Evolutionary conservation across 2,329 filamentous ascomycete genomes (phyloP), one percentile per base, ranked within the genome.

Genomic region (Ophiostoma sp.): DNA sequence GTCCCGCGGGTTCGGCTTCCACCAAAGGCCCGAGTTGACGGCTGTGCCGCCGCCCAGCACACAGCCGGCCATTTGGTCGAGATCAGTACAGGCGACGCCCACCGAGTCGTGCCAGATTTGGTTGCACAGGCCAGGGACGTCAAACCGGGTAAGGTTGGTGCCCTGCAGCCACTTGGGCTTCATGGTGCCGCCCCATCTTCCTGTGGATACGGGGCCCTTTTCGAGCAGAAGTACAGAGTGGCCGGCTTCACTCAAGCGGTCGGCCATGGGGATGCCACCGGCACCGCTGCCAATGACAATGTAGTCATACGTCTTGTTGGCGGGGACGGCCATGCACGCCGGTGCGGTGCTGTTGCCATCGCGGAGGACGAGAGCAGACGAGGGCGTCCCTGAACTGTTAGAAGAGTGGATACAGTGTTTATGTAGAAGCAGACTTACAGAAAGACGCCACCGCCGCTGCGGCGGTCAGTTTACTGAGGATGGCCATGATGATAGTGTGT

Each of bases 51-150:
- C 91, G 68, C 91, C 91, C 2, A 93, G 85, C 59, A 93, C 85
- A 75, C 91, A 93, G 17, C 90, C 91, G 15, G 90, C 89, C 89
- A 92, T 92, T 77, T 91, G 89, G 75, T 91, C 90, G n/a, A 88
- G 89, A 5, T 48, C 66, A 0, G 66, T 86, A 69, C 91, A 92
- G 89, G 39, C 89, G 89, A 92, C 89, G 36, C 89, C 90, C 3
- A 84, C 83, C 11, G 88, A 89, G 78, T 91, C 86, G 3, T 84
- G 82, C 87, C 89, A 92, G 76, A 93, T 91, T 81, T 92, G 84
- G 79, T 92, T 93, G 48, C 89, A 92, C 74, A 93, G 87, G 72
- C 90, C 90, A 0, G 91, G 91, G 5, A 93, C 87, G 78, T 93
- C 91, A 77, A 93, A 92, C 68, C 91, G 89, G 7, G 91, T 92